Evolutionary conservation across 306 rosid genomes (phyloP), one percentile per base, ranked within the genome.

Genomic region (Mimosa bimucronata): DNA sequence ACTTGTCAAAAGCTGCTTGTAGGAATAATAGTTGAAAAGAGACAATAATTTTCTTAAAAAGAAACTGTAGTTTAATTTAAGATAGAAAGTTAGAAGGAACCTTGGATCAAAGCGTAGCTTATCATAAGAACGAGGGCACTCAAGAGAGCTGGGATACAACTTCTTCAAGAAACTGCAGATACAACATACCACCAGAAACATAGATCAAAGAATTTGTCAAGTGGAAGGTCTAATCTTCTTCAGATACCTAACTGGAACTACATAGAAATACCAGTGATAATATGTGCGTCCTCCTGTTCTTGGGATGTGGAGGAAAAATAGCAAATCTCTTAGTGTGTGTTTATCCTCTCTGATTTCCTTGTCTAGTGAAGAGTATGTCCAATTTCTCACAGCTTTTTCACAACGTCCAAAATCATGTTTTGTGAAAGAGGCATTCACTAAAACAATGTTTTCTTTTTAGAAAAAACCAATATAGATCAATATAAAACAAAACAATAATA

Each of bases 61-160:
- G 3, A 72, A 26, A 65, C n/a, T 57, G 46, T 18, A 31, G 25
- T 9, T 14, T 34, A 6, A 15, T n/a, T 65, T 31, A 67, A 26
- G 70, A 77, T 19, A 29, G 57, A 65, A 72, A 74, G 26, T 41
- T 26, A 38, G 67, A 72, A 71, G 58, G 57, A 75, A 93, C 99
- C 99, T 93, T n/a, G 99, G 98, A 88, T 96, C 94, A 81, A 96
- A 93, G 45, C 88, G 98, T 85, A 96, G 89, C 89, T 84, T 96
- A 85, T 93, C 98, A 80, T 96, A 96, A 50, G 99, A 96, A 31
- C 94, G 97, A 41, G 99, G 98, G 77, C 99, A 96, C 83, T 96
- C 99, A 77, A 93, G 76, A 80, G 85, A 85, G 83, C 67, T 82
- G 28, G 92, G 90, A 79, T 93, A 93, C 93, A 96, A 84, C 88